Evolutionary conservation across 2,329 filamentous ascomycete species (phyloP).

Genomic region (Penicillium vulpinum): DNA sequence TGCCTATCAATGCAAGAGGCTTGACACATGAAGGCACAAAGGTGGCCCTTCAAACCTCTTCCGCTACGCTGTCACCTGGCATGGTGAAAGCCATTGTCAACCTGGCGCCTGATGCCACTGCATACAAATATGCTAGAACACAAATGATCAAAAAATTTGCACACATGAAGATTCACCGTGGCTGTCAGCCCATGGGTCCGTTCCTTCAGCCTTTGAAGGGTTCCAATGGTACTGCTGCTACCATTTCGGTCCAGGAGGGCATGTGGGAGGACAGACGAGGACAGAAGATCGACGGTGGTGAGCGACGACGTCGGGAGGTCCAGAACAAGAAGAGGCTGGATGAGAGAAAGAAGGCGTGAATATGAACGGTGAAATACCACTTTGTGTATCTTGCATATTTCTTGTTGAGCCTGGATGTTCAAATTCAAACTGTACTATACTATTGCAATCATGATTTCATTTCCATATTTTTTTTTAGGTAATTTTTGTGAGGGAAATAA

Average conservation of each 20-base stretch:
- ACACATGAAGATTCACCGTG: constrained; percentile 68
- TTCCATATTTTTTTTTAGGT: neutral
- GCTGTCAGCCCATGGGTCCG: constrained; percentile 71
- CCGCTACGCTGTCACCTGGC: constrained; percentile 55
- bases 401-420: constrained; percentile 15
- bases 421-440: constrained; percentile 24
- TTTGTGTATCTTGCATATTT: constrained; percentile 22
- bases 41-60: constrained; percentile 41
- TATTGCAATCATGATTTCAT: constrained; percentile 7
- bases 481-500: neutral
- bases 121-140: constrained; percentile 50
- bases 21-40: constrained; percentile 25
- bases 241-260: constrained; percentile 73
- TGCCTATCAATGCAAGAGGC: constrained; percentile 43
- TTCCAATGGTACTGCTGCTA: constrained; percentile 59
- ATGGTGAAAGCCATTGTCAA: constrained; percentile 63
- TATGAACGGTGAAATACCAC: constrained; percentile 1
- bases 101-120: constrained; percentile 56
- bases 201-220: constrained; percentile 69
- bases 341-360: constrained; percentile 66
- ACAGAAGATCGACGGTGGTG: constrained; percentile 93
- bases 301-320: constrained; percentile 82
- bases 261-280: constrained; percentile 90
- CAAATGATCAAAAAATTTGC: constrained; percentile 55
- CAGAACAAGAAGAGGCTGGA: constrained; percentile 80